Percentiles rank a stretch among this genome's conserved stretches.
Evolutionary conservation across 805 yeast genomes (phyloP).

Genomic region (Yarrowia osloensis): DNA sequence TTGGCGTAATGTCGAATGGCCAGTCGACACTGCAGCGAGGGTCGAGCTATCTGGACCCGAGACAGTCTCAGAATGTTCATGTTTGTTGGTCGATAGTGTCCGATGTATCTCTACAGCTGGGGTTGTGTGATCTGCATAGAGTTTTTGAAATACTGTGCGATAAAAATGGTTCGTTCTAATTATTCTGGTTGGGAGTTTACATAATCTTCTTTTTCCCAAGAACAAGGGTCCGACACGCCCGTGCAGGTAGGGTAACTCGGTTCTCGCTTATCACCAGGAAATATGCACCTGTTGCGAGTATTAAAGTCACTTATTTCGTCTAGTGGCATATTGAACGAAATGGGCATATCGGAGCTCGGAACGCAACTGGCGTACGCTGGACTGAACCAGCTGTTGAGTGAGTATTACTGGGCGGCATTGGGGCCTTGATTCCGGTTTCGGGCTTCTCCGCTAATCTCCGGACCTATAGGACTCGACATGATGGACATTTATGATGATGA

Average conservation of each 20-base stretch:
- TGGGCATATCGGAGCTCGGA: conserved; percentile 30
- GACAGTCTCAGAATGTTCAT: conserved; percentile 27
- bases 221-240: neutral
- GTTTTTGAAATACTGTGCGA: neutral
- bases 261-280: conserved; percentile 27
- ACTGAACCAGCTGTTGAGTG: conserved; percentile 16
- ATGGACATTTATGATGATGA: too few relatives aligned
- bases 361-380: conserved; percentile 28
- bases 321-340: neutral
- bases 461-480: neutral
- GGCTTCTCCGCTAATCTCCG: neutral
- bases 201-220: neutral
- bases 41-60: conserved; percentile 2
- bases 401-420: neutral
- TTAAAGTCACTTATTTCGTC: conserved; percentile 24
- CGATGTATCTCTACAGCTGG: neutral
- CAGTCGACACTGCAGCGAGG: conserved; percentile 24
- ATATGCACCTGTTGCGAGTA: conserved; percentile 27
- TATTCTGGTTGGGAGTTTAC: neutral
- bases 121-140: conserved; percentile 21
- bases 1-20: conserved; percentile 6
- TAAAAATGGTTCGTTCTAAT: neutral
- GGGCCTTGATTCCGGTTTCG: neutral
- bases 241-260: conserved; percentile 19
- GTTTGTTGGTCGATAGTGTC: neutral